A percentile compares a stretch with the other conserved stretches of the same genome.
Conservation (phyloP, 306 rosid species). For the Malus sylvestris region DNA sequence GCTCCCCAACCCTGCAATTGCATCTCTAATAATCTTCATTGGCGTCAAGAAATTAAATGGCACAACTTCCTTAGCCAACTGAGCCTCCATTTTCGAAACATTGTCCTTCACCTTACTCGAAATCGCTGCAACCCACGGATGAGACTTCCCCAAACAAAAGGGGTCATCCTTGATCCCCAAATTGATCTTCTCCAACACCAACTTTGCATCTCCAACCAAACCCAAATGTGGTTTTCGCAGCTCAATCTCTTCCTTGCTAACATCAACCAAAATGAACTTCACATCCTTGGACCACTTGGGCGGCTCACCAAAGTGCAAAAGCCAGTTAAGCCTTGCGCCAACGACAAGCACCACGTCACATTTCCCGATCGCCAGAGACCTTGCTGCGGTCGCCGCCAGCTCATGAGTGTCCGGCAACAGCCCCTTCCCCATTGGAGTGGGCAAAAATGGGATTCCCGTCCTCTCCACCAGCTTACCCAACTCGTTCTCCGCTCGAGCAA, state of each 20-base stretch:
- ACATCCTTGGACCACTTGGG: conserved; percentile 90
- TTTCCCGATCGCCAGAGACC: conserved; percentile 79
- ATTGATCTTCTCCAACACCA: conserved; percentile 50
- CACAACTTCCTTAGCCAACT: conserved; percentile 64
- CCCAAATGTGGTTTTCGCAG: conserved; percentile 74
- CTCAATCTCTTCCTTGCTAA: conserved; percentile 64
- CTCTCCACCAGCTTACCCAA: conserved; percentile 56
- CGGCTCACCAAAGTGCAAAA: conserved; percentile 85
- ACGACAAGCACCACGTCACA: conserved; percentile 88
- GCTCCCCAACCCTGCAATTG: conserved; percentile 31
- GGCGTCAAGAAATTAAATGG: conserved; percentile 75
- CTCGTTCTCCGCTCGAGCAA: conserved; percentile 58
- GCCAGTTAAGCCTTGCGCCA: conserved; percentile 88
- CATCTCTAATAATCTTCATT: conserved; percentile 50
- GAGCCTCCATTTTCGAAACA: conserved; percentile 70
- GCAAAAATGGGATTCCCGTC: conserved; percentile 85
- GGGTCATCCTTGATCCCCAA: conserved; percentile 85
- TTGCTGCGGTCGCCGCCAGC: conserved; percentile 85
- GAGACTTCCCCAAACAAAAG: conserved; percentile 70
- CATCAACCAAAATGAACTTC: conserved; percentile 75
- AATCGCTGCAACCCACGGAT: conserved; percentile 75
- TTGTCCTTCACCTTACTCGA: conserved; percentile 58
- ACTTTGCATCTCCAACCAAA: conserved; percentile 78
- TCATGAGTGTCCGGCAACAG: conserved; percentile 69
- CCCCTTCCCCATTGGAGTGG: conserved; percentile 97